A percentile compares a stretch with the other conserved stretches of the same genome.
Evolutionary conservation across 148 eudicot genomes (phyloP).

Genomic region (Bassia scoparia): DNA sequence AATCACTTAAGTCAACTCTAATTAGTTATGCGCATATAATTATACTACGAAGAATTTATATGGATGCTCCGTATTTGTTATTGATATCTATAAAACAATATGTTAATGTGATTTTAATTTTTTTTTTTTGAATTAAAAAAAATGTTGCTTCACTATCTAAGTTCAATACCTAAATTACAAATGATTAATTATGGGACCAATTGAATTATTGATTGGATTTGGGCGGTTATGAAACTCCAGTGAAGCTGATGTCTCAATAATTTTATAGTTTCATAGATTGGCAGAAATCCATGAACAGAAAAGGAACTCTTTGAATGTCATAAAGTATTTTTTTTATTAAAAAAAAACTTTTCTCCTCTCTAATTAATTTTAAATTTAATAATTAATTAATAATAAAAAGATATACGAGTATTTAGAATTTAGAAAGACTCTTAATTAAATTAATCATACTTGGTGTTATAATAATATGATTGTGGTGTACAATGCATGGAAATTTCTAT

Average conservation of each 20-base stretch:
- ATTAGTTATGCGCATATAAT: no score
- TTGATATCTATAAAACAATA: no score
- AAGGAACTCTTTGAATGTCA: slow-evolving; percentile 16
- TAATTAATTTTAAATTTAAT: background rate
- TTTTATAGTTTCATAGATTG: background rate
- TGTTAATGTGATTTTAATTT: no score
- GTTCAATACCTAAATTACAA: slow-evolving; percentile 10
- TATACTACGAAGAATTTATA: no score
- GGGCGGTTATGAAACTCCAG: slow-evolving; percentile 25
- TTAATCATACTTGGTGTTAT: no score
- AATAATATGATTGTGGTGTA: slow-evolving; percentile 3
- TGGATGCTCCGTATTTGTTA: no score
- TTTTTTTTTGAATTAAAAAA: background rate
- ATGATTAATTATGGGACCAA: slow-evolving; percentile 23
- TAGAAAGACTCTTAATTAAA: no score
- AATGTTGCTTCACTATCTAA: background rate
- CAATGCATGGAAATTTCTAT: slow-evolving; percentile 3
- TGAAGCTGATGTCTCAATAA: slow-evolving; percentile 22
- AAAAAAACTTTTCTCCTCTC: no score
- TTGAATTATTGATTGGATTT: slow-evolving; percentile 25
- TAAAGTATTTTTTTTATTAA: background rate
- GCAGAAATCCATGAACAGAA: background rate
- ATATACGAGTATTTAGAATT: no score
- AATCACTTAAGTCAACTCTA: no score
- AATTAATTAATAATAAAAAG: background rate